phyloP scores from a whole-genome alignment of 805 yeast species.

The Kregervanrija fluxuum region DNA sequence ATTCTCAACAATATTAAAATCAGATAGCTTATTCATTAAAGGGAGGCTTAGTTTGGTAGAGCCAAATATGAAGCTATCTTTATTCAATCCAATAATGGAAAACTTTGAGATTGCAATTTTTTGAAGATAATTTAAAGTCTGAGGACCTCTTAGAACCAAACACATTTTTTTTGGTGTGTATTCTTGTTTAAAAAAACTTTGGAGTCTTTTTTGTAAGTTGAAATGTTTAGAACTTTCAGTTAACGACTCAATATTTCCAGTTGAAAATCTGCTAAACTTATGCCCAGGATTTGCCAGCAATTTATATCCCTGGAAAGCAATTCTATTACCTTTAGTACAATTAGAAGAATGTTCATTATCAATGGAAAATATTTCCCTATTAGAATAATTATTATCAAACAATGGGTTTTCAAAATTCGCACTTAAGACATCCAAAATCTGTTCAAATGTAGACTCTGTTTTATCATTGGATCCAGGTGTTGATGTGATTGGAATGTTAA shows the following conservation, averaged over 20 bases:
- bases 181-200: conserved; percentile 32
- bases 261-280: conserved; percentile 55
- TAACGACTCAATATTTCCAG: conserved; percentile 55
- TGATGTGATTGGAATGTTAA: conserved; percentile 44
- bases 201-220: conserved; percentile 31
- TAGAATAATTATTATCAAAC: conserved; percentile 35
- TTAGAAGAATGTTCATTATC: conserved; percentile 65
- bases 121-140: conserved; percentile 49
- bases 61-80: background rate
- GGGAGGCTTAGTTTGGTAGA: background rate
- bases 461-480: conserved; percentile 2
- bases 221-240: conserved; percentile 26
- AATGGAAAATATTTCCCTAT: conserved; percentile 51
- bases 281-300: conserved; percentile 39
- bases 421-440: conserved; percentile 42
- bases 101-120: conserved; percentile 43
- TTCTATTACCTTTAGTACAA: conserved; percentile 33
- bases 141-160: conserved; percentile 58
- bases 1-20: conserved; percentile 6
- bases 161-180: conserved; percentile 46
- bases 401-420: conserved; percentile 44
- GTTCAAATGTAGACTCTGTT: conserved; percentile 33
- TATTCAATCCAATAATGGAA: conserved; percentile 22
- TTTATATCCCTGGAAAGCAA: conserved; percentile 53
- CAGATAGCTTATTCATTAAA: background rate